Evolutionary conservation across 148 eudicot genomes (phyloP).

Genomic region (Silene conica): DNA sequence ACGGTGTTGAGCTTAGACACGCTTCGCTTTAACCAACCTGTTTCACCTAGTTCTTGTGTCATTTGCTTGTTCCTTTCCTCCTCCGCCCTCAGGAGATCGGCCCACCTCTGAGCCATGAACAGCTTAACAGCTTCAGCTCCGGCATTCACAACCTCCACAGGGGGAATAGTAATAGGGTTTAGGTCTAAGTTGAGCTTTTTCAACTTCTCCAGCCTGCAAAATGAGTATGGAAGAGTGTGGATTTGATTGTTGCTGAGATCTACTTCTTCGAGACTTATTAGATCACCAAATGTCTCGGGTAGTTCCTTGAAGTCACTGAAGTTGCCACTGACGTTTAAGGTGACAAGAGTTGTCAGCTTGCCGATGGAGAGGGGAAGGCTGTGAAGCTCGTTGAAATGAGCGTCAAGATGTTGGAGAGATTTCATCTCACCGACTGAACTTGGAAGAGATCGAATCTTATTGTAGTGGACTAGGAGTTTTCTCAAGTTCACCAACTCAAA

Average conservation of each 20-base stretch:
- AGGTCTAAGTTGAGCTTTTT: constrained; percentile 69
- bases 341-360: constrained; percentile 59
- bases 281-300: constrained; percentile 63
- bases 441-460: constrained; percentile 87
- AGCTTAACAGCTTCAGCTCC: constrained; percentile 66
- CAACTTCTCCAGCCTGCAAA: constrained; percentile 67
- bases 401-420: constrained; percentile 59
- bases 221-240: constrained; percentile 65
- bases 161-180: constrained; percentile 75
- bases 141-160: constrained; percentile 51
- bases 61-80: constrained; percentile 46
- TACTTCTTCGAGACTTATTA: constrained; percentile 66
- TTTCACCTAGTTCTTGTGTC: constrained; percentile 37
- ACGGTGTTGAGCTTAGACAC: constrained; percentile 48
- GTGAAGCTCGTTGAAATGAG: constrained; percentile 85
- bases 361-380: constrained; percentile 70
- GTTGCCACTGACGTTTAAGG: constrained; percentile 71
- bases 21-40: constrained; percentile 65
- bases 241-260: constrained; percentile 93
- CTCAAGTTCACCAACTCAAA: constrained; percentile 54
- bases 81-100: constrained; percentile 57
- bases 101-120: constrained; percentile 70
- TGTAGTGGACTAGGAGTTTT: constrained; percentile 57
- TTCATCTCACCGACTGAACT: constrained; percentile 80
- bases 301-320: constrained; percentile 81